Evolutionary conservation across 345 rosid genomes (phyloP), one percentile per base, ranked within the genome.

Genomic region (Syzygium aqueum): DNA sequence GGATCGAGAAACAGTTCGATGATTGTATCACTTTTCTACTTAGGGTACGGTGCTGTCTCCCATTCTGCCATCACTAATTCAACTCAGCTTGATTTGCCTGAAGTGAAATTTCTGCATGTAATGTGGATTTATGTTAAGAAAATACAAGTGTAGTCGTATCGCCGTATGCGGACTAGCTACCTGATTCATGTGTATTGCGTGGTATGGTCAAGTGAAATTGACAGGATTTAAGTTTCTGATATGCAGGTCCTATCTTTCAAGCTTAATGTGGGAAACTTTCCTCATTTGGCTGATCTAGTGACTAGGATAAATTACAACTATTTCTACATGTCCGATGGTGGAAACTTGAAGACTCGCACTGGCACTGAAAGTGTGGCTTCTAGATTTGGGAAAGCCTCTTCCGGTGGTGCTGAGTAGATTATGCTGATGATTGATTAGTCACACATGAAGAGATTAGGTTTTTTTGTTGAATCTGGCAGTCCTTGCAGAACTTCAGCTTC

Each of bases 11-110:
- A 88, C 96, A 92, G 87, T 96, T 97, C 30, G 98, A 97, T 28
- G 99, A 96, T 83, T 96, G 99, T 91, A 92, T 97, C 37, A 93
- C 96, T 85, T 96, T 96, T 93, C 99, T 97, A 73, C 99, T 97
- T 85, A 94, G 99, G 88, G 99, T 97, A 94, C 4, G 13, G 49
- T 14, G 6, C 49, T 73, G 49, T 73, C 82, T 73, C 82, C 37
- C 49, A 87, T 86, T 86, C 84, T 86, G 85, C 16, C 1, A 73
- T 37, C 22, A 73, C 82, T 27, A 5, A 67, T 73, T 37, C 27
- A 19, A 73, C 49, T 73, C 82, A 37, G 82, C 49, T 73, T 73
- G 43, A 19, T 73, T 73, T 73, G 14, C 82, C 82, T 21, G 49
- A 73, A 73, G 82, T 73, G 82, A 73, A 73, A 73, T 73, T 37